phyloP scores from a whole-genome alignment of 2,329 filamentous ascomycete species.

The Apiospora malaysiana region DNA sequence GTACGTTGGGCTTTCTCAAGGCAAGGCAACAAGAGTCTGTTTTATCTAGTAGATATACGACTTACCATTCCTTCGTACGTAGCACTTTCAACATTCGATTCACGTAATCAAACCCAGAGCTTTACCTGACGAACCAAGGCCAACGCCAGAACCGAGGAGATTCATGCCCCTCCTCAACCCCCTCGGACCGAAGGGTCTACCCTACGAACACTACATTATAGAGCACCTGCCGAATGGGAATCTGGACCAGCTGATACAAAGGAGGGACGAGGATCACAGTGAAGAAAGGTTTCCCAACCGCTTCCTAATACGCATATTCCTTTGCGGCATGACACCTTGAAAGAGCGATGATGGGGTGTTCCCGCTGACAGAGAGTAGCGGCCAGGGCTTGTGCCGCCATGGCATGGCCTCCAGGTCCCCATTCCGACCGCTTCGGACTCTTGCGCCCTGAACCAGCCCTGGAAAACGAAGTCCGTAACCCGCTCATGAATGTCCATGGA shows the following conservation, averaged over 20 bases:
- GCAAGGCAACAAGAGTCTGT: no score
- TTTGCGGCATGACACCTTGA: background rate
- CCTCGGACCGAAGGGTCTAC: background rate
- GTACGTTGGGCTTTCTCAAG: background rate
- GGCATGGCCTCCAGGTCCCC: background rate
- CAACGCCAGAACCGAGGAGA: background rate
- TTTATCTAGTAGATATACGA: background rate
- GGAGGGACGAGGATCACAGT: background rate
- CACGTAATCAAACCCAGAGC: background rate
- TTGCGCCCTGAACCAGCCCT: background rate
- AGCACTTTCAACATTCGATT: background rate
- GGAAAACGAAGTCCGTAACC: background rate
- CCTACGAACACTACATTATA: background rate
- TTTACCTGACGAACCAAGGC: background rate
- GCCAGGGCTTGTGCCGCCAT: background rate
- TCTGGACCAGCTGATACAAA: background rate
- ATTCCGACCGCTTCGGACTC: background rate
- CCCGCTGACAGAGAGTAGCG: background rate
- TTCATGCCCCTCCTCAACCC: background rate
- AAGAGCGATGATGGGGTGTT: background rate
- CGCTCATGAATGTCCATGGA: background rate
- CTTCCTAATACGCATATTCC: background rate
- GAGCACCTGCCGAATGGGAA: background rate
- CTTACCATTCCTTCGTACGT: background rate
- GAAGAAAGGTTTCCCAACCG: background rate